Evolutionary conservation across 257 asterid genomes (phyloP), one percentile per base, ranked within the genome.

Genomic region (Avicennia marina): DNA sequence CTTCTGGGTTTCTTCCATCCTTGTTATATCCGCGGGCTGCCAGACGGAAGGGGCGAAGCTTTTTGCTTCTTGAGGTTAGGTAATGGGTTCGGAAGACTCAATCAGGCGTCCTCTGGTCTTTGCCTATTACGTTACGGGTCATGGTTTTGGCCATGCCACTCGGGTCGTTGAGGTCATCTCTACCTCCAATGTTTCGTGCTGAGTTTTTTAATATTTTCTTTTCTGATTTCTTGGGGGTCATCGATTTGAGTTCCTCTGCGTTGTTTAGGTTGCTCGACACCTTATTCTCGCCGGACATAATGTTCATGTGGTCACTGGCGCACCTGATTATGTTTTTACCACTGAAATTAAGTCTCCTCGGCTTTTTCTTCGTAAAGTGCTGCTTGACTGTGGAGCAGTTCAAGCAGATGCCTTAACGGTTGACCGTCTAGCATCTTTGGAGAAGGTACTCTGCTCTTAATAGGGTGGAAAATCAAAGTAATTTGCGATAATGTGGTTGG

Each of bases 351-450:
- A 81, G 67, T 89, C 98, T 34, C 85, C 96, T 58, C 82, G 73
- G 6, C 96, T 93, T 41, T 80, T 81, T 48, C 87, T 93, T 21
- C 95, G 98, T 50, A 89, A 89, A 94, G 95, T 93, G 56, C 75
- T 93, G 47, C 71, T 93, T 56, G 99, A 93, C 67, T 93, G 97
- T 78, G 99, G 99, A 56, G 99, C 98, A 52, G 96, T 93, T 76
- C 99, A 93, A 74, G 94, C 97, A 29, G 99, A 93, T 78, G 99
- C 99, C 17, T 75, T 93, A 85, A 93, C 99, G 6, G 99, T 93
- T 69, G 99, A 93, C 67, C 96, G 96, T 34, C 96, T 93, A 61
- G 99, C 97, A 58, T 93, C 99, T 49, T 58, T 93, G 66, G 95
- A 93, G 77, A 89, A 82, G 88, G 99, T 81, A 4, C 4, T 6